These are phyloP conservation scores for Fusarium sp. DNA, from an alignment of 2,329 filamentous ascomycete species.

Conservation along the genomic window DNA sequence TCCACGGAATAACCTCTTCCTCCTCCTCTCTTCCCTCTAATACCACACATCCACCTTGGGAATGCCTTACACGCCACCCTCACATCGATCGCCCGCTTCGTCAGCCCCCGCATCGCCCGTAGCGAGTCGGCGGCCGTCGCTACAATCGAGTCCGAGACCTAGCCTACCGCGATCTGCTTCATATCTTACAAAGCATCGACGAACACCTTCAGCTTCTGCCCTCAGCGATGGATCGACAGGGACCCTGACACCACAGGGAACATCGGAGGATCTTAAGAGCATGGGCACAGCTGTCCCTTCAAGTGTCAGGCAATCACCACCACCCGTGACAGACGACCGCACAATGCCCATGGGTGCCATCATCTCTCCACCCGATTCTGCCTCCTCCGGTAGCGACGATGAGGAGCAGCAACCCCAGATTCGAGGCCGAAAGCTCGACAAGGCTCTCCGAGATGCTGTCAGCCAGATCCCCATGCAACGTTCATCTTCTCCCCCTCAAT, in stretches of 20 bases:
- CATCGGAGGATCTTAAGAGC: conserved; percentile 61
- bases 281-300: conserved; percentile 46
- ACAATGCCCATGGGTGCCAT: conserved; percentile 85
- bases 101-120: conserved; percentile 68
- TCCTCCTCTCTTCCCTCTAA: conserved; percentile 16
- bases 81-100: conserved; percentile 71
- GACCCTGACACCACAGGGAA: conserved; percentile 61
- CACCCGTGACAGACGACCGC: conserved; percentile 77
- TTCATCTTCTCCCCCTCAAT: conserved; percentile 60
- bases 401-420: conserved; percentile 72
- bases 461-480: conserved; percentile 72
- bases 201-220: conserved; percentile 62
- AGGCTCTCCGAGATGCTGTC: conserved; percentile 84
- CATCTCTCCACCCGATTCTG: conserved; percentile 91
- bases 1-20: conserved; percentile 37
- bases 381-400: conserved; percentile 84
- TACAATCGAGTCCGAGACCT: conserved; percentile 62
- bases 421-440: conserved; percentile 62
- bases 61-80: conserved; percentile 92
- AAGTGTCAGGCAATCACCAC: conserved; percentile 83
- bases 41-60: conserved; percentile 50
- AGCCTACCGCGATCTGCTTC: conserved; percentile 72
- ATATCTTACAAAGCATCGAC: conserved; percentile 72
- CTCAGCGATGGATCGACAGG: conserved; percentile 43
- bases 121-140: conserved; percentile 68